Evolutionary conservation across 805 yeast species (phyloP), one percentile per base, ranked within the genome.

Genomic region (Saturnispora dispora): DNA sequence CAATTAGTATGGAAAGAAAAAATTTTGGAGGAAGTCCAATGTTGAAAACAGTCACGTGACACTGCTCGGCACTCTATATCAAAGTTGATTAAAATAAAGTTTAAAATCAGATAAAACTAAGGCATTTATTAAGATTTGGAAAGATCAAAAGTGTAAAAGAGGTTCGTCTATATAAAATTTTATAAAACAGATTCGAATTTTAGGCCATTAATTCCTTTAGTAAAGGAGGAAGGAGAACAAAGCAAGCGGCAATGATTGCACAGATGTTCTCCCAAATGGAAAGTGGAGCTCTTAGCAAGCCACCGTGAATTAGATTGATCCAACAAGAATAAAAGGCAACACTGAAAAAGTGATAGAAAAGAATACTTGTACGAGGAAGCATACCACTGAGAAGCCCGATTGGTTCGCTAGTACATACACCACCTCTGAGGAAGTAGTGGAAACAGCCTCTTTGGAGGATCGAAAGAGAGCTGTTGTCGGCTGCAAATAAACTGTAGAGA

Each of bases 371-470:
- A 57, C 74, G 75, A 46, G 95, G 95, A 51, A 79, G 68, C 61
- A 88, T 73, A 15, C 97, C 99, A 52, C 90, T 76, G 49, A 93
- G 75, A 61, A 93, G 78, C 4, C 88, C 83, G 49, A 88, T 83
- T 6, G 99, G 99, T 5, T 83, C 84, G 20, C 69, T 64, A 18
- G 87, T 79, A 62, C 89, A 84, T 48, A 73, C 80, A 22, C 97
- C 97, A 41, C 98, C 99, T 48, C 78, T 74, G 63, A 75, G 70
- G 74, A 93, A 88, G 69, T 93, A 93, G 52, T 72, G 72, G 75
- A 89, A 88, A 68, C 99, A 93, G 8, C 99, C 99, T 45, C 68
- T 71, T 70, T 90, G 97, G 55, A 93, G 73, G 33, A 85, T 76
- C 56, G 69, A 69, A 57, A 93, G 74, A 53, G 85, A 74, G 28